Evolutionary conservation across 2,329 filamentous ascomycete species (phyloP), one percentile per base, ranked within the genome.

Genomic region (Fusarium sp.): DNA sequence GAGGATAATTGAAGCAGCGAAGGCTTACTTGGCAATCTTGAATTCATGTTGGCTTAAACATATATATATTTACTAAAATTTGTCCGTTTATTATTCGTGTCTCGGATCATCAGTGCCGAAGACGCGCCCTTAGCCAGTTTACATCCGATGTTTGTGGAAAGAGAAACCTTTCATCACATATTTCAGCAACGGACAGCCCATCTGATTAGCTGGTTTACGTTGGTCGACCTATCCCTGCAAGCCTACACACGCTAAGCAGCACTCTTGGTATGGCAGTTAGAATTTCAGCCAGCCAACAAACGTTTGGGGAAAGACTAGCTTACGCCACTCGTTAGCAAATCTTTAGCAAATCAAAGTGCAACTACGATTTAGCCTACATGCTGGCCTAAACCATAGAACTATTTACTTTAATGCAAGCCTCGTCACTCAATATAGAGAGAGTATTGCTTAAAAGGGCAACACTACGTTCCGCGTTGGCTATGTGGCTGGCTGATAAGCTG

Each of bases 231-330:
- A 8, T 21, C 28, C 21, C 37, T n/a, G n/a, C n/a, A 18, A 35
- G 20, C 16, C 47, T 50, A 31, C 21, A 33, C 5, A 2, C 21
- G 35, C 21, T 8, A 23, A 9, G 21, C 8, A 10, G 3, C 5
- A 28, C 15, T 53, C 18, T 35, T 39, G 47, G 29, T 35, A 23
- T 54, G 46, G 28, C 15, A 15, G 6, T 16, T 57, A 37, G 54
- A 12, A 57, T 57, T 50, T 35, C 47, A 57, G 54, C 54, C 35
- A 54, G 54, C 47, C 47, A 57, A 16, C 1, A 8, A 6, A 20
- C n/a, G 47, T 23, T 16, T 21, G 8, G 21, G n/a, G n/a, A n/a
- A n/a, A n/a, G n/a, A n/a, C n/a, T n/a, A n/a, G 24, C 8, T 35
- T 29, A 13, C 28, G 28, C 28, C 28, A 29, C 28, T n/a, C n/a